Conservation (phyloP, 202 grass and related monocot species). For the Hordeum pubiflorum region DNA sequence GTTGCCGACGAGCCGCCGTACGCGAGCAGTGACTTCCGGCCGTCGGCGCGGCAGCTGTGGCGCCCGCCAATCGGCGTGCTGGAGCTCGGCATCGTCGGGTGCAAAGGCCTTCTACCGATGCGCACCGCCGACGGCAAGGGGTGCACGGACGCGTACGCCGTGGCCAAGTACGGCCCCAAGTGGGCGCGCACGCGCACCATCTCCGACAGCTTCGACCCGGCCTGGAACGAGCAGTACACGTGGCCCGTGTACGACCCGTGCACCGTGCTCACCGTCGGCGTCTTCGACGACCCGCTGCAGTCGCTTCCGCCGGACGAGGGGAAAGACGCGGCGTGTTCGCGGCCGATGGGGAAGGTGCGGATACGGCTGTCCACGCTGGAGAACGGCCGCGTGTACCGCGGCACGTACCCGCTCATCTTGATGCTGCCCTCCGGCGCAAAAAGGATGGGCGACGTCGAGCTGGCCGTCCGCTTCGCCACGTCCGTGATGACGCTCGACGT, state of each 20-base stretch:
- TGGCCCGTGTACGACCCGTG: slow-evolving; percentile 87
- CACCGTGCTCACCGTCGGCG: slow-evolving; percentile 80
- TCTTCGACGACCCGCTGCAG: slow-evolving; percentile 66
- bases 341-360: slow-evolving; percentile 72
- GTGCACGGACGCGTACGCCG: slow-evolving; percentile 64
- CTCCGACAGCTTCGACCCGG: slow-evolving; percentile 72
- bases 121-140: slow-evolving; percentile 67
- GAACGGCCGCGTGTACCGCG: slow-evolving; percentile 57
- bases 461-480: slow-evolving; percentile 70
- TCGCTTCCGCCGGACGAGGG: slow-evolving; percentile 2
- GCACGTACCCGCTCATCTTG: slow-evolving; percentile 59
- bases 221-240: slow-evolving; percentile 98
- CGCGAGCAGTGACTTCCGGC: slow-evolving; percentile 69
- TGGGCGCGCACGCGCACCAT: slow-evolving; percentile 91
- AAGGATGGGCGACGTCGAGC: slow-evolving; percentile 79
- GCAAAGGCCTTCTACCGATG: slow-evolving; percentile 76
- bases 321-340: slow-evolving; percentile 29
- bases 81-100: slow-evolving; percentile 78
- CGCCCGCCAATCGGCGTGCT: slow-evolving; percentile 45
- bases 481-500: slow-evolving; percentile 47
- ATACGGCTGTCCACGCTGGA: slow-evolving; percentile 78
- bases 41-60: slow-evolving; percentile 93
- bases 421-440: slow-evolving; percentile 75
- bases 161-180: slow-evolving; percentile 84
- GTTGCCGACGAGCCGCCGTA: slow-evolving; percentile 62